Evolutionary conservation across 352 stramenopile genomes (phyloP), one percentile per base, ranked within the genome.

Genomic region (Blastocystis sp.): DNA sequence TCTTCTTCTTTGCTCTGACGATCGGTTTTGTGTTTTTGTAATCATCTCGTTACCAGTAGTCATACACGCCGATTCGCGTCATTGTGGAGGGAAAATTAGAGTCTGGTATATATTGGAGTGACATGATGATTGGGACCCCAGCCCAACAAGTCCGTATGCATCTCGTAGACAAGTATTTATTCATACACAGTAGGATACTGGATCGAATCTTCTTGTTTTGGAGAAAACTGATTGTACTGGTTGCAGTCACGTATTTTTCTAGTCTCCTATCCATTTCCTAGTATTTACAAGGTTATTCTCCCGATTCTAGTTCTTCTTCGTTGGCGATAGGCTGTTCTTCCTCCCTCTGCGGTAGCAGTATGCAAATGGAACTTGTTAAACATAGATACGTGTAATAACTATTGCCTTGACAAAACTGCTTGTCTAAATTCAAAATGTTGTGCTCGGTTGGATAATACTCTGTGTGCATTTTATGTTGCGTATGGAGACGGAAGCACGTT

Each of bases 401-500:
- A 20, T 8, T 79, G 68, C 18, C 26, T 37, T 30, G 68, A 79
- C 43, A 18, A 20, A n/a, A 26, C 7, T 26, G 68, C 59, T 20
- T 79, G 68, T 79, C 26, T 45, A 30, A 13, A 7, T 11, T 53
- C 24, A 18, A 55, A 79, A 37, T 79, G 68, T 20, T 79, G 68
- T 59, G n/a, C 68, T 9, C 68, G 68, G 13, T 1, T 11, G 0
- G 18, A 79, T 20, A 54, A 7, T 55, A 62, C 68, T 26, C 68
- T 79, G 13, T 79, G 68, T 37, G 68, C 68, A n/a, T 79, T 79
- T 2, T 79, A 79, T 37, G n/a, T 79, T 24, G 24, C 34, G 0
- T 79, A 79, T 55, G 68, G 68, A 26, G 68, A 79, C 37, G 43
- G 41, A 6, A 79, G 68, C 53, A 79, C 68, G 68, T 79, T 30